Percentiles rank a stretch among this genome's conserved stretches.
Conservation (phyloP, 2,329 filamentous ascomycete genomes). For the Aspergillus vadensis region DNA sequence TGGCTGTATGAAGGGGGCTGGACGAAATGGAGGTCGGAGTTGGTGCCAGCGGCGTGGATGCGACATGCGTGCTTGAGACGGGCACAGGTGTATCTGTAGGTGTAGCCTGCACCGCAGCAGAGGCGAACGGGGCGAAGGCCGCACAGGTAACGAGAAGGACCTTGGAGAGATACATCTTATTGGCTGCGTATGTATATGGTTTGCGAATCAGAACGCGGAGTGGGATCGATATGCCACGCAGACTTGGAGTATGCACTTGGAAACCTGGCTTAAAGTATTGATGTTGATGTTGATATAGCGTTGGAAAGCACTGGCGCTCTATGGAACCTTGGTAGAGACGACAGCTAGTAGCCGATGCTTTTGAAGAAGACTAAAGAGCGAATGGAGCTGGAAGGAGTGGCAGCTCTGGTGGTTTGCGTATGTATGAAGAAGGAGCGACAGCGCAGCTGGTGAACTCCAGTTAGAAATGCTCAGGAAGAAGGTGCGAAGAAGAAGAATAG, state of each 20-base stretch:
- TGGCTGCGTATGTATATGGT: constrained; percentile 3
- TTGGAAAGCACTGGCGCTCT: neutral
- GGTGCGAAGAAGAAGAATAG: constrained; percentile 17
- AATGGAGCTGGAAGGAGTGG: constrained; percentile 39
- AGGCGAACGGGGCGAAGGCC: constrained; percentile 31
- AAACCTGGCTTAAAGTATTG: neutral
- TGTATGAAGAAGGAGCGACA: too few species aligned
- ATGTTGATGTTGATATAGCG: neutral
- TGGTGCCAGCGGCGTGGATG: constrained; percentile 15
- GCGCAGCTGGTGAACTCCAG: too few species aligned
- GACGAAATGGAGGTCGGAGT: constrained; percentile 18
- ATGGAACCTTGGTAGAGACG: neutral
- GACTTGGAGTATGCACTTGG: neutral
- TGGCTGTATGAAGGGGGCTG: constrained; percentile 13
- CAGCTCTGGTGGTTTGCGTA: constrained; percentile 30
- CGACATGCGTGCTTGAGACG: constrained; percentile 24
- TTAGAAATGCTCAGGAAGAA: constrained; percentile 18
- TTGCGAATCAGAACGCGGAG: neutral
- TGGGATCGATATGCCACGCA: neutral
- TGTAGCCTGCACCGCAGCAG: constrained; percentile 28
- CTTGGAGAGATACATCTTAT: constrained; percentile 40
- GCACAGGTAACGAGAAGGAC: constrained; percentile 32
- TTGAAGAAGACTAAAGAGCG: constrained; percentile 23
- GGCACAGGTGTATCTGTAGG: constrained; percentile 15
- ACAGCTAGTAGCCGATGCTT: neutral